These are phyloP conservation scores for Saccharomycopsis oosterbeekiorum DNA, from an alignment of 805 yeast genomes.

Conservation along the genomic window DNA sequence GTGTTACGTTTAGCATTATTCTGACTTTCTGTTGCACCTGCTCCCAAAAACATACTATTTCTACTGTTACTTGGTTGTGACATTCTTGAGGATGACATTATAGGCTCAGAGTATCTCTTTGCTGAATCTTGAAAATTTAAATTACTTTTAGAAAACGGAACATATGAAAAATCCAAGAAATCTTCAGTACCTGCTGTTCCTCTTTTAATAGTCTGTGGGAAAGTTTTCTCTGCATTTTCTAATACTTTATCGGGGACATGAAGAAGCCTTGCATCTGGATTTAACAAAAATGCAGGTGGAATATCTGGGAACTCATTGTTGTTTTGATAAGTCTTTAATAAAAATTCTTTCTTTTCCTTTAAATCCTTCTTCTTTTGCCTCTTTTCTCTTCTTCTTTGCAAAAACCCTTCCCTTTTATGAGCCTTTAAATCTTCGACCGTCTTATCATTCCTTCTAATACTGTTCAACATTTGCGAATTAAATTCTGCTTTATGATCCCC, in stretches of 20 bases:
- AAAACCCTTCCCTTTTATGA: slow-evolving; percentile 2
- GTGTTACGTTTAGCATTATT: neutral
- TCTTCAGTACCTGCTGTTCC: neutral
- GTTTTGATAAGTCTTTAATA: neutral
- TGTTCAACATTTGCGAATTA: slow-evolving; percentile 10
- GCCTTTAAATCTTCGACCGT: slow-evolving; percentile 11
- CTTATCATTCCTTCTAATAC: slow-evolving; percentile 10
- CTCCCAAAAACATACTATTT: neutral
- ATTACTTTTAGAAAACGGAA: neutral
- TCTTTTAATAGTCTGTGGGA: slow-evolving; percentile 16
- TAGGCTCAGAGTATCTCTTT: neutral
- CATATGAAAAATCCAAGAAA: neutral
- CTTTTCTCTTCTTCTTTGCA: slow-evolving; percentile 2
- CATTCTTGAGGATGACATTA: neutral
- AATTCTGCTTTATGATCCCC: slow-evolving; percentile 6
- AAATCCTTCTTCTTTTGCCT: neutral
- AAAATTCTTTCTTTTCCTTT: neutral
- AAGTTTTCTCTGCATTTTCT: slow-evolving; percentile 14
- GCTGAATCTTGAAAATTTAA: neutral
- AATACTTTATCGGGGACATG: slow-evolving; percentile 11
- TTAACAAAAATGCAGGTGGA: slow-evolving; percentile 17
- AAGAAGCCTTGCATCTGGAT: neutral
- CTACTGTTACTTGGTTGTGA: neutral
- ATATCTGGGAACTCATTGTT: slow-evolving; percentile 6
- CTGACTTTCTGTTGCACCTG: neutral